Conservation (phyloP, 2,329 filamentous ascomycete genomes). For the Cyphellophora attinorum region DNA sequence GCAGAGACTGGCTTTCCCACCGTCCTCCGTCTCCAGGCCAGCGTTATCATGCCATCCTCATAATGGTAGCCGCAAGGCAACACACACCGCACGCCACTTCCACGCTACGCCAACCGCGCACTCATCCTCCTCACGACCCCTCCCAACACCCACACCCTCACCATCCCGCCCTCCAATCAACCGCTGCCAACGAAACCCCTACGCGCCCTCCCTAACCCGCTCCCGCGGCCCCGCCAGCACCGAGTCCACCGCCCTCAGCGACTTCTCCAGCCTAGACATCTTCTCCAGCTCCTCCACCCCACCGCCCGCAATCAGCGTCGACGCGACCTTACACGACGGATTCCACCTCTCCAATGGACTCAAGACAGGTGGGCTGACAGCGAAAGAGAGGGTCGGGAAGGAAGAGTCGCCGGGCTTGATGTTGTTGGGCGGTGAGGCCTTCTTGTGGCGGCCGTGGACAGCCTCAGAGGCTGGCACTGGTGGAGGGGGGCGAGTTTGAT, state of each 20-base stretch:
- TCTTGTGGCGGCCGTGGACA: slow-evolving; percentile 75
- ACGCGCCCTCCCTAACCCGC: slow-evolving; percentile 29
- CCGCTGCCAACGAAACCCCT: slow-evolving; percentile 21
- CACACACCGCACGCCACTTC: neutral
- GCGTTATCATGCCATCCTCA: slow-evolving; percentile 22
- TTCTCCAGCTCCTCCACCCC: slow-evolving; percentile 66
- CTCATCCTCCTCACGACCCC: slow-evolving; percentile 6
- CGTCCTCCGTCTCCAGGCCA: slow-evolving; percentile 8
- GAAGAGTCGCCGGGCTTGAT: slow-evolving; percentile 69
- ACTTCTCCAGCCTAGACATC: slow-evolving; percentile 70
- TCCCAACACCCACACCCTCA: slow-evolving; percentile 18
- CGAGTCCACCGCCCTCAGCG: slow-evolving; percentile 57
- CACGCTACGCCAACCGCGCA: neutral
- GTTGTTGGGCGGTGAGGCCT: slow-evolving; percentile 77
- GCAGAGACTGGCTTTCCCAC: slow-evolving; percentile 19
- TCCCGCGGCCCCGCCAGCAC: slow-evolving; percentile 53
- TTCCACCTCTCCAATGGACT: slow-evolving; percentile 80
- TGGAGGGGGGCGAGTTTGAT: slow-evolving; percentile 2
- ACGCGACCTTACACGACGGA: slow-evolving; percentile 71
- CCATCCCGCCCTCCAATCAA: slow-evolving; percentile 3
- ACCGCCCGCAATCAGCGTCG: slow-evolving; percentile 70
- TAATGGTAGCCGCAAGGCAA: slow-evolving; percentile 5
- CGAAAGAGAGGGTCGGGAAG: too few species aligned
- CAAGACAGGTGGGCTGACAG: slow-evolving; percentile 52
- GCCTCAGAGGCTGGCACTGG: neutral